These are phyloP conservation scores for Umbelopsis vinacea DNA, from an alignment of 192 early-diverging fungal genomes.

Conservation along the genomic window DNA sequence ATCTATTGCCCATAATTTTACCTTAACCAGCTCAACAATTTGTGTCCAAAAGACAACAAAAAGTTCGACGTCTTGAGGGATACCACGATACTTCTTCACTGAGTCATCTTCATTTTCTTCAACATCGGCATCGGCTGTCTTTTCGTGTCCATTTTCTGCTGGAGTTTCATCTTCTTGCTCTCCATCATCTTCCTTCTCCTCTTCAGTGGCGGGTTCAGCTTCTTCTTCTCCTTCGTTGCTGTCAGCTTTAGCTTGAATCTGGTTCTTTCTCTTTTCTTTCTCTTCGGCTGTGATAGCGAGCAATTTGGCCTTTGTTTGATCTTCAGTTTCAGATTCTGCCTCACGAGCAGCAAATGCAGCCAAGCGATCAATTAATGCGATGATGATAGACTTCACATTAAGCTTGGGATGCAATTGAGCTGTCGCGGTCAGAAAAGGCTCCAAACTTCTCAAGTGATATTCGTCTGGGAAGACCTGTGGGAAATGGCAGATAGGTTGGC, in stretches of 20 bases:
- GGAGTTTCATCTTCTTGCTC: conserved; percentile 29
- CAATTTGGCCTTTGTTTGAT: conserved; percentile 44
- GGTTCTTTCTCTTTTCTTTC: conserved; percentile 10
- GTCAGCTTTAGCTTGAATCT: conserved; percentile 13
- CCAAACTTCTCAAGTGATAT: conserved; percentile 92
- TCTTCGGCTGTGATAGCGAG: conserved; percentile 34
- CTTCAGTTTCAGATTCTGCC: conserved; percentile 53
- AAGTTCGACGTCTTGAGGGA: conserved; percentile 84
- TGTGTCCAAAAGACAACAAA: conserved; percentile 99
- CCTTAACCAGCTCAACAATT: conserved; percentile 89
- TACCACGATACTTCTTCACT: conserved; percentile 66
- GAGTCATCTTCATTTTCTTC: conserved; percentile 33
- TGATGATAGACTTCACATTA: conserved; percentile 96
- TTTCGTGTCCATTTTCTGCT: conserved; percentile 33
- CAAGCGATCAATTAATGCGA: conserved; percentile 93
- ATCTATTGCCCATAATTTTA: conserved; percentile 27
- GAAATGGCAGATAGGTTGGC: neutral
- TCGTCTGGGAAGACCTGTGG: conserved; percentile 91
- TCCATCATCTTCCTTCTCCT: conserved; percentile 23
- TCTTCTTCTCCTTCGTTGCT: conserved; percentile 25
- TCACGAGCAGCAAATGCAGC: conserved; percentile 88
- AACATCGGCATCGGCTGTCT: conserved; percentile 30
- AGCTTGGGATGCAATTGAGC: conserved; percentile 91
- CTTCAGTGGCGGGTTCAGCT: conserved; percentile 23
- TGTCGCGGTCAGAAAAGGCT: conserved; percentile 86